Evolutionary conservation across 768 basidiomycete species (phyloP), one percentile per base, ranked within the genome.

Genomic region (Lepiota brunneoincarnata): DNA sequence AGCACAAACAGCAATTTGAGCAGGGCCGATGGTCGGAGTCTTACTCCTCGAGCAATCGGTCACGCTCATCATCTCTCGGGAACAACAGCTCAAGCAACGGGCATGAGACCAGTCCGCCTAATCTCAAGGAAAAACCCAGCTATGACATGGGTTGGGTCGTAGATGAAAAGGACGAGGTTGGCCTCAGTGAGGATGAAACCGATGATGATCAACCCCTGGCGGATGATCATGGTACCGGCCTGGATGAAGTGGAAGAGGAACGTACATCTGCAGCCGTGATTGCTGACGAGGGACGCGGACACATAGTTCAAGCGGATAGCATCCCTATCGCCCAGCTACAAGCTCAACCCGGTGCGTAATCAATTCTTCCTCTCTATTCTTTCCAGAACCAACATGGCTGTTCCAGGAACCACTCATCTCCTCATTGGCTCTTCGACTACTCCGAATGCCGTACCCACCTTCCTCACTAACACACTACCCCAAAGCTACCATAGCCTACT

Each of bases 331-430:
- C 70, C 4, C 79, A 86, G 49, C 74, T 93, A 15, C 78, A 84
- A 47, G 80, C 89, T 31, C 81, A 83, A 51, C 76, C 85, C 63
- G 94, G 93, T 95, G 65, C 61, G 86, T 69, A 38, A 51, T 52
- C 39, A 51, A 35, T 39, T 42, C 28, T 38, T 49, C 15, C n/a
- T 54, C 40, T 55, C 18, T 44, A 53, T 58, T 38, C 6, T 39
- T 38, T 60, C 31, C 58, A 34, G 31, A 28, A 45, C 43, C 55
- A 40, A 57, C 50, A 24, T 57, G 11, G 21, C 51, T 49, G 52
- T 54, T 46, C 23, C 63, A 98, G 96, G 88, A 15, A 93, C 93
- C 17, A 99, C 96, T 0, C 96, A 99, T 77, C 80, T 99, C 44
- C 78, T 98, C 26, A 81, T 99, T 37, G 86, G 90, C n/a, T 86